A percentile compares a stretch with the other conserved stretches of the same genome.
These are phyloP conservation scores for Bryopsis sp. DNA, from an alignment of 139 green algal genomes.

Conservation along the genomic window DNA sequence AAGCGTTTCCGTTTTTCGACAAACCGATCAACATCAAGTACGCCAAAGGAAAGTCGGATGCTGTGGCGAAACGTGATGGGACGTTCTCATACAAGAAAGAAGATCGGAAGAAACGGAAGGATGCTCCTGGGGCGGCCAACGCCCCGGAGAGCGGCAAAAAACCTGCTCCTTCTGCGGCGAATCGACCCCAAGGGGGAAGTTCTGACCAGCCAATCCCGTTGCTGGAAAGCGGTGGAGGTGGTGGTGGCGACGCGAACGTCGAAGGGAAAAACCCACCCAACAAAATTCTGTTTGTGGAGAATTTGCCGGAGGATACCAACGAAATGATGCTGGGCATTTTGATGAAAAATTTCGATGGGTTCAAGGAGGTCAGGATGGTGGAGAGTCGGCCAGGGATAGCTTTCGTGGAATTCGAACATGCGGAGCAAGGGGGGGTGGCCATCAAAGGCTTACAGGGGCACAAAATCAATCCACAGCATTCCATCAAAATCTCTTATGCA, in stretches of 20 bases:
- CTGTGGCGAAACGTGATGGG: slow-evolving; percentile 74
- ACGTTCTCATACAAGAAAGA: slow-evolving; percentile 64
- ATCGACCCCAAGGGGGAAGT: too few species aligned
- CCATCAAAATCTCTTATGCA: slow-evolving; percentile 83
- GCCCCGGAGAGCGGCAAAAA: not conserved
- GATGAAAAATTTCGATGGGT: slow-evolving; percentile 89
- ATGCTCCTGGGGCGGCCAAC: slow-evolving; percentile 32
- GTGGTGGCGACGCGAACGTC: not conserved
- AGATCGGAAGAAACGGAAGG: slow-evolving; percentile 41
- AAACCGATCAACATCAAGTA: slow-evolving; percentile 87
- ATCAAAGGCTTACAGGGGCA: slow-evolving; percentile 83
- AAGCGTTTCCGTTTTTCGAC: slow-evolving; percentile 96
- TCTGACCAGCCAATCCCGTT: too few species aligned
- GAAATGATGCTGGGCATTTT: slow-evolving; percentile 81
- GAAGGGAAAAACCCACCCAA: slow-evolving; percentile 49
- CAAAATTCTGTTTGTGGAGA: slow-evolving; percentile 92
- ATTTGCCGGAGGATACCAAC: slow-evolving; percentile 77
- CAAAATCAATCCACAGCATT: slow-evolving; percentile 79
- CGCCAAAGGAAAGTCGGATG: slow-evolving; percentile 86
- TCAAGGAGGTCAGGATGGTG: slow-evolving; percentile 87
- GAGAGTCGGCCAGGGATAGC: slow-evolving; percentile 86
- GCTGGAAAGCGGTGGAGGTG: not conserved
- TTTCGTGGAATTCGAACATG: slow-evolving; percentile 86
- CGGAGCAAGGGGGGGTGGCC: slow-evolving; percentile 59
- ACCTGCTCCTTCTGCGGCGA: too few species aligned